A percentile compares a stretch with the other conserved stretches of the same genome.
Conservation (phyloP, 805 yeast species). For the Candida jianshihensis region DNA sequence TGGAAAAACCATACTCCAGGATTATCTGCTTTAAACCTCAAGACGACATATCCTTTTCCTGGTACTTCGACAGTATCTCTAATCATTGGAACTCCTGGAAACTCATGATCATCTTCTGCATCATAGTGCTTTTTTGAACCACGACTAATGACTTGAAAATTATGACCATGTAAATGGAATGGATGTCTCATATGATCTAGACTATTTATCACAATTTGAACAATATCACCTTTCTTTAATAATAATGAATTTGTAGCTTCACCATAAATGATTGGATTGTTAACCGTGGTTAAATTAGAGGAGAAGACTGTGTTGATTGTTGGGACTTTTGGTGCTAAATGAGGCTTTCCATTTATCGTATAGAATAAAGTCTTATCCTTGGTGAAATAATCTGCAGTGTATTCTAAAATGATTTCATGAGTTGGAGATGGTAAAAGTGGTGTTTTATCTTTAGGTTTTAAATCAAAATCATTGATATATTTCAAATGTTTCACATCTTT, state of each 20-base stretch:
- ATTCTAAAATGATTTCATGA: slow-evolving; percentile 43
- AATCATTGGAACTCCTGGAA: not conserved
- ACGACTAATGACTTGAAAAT: slow-evolving; percentile 53
- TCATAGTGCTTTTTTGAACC: slow-evolving; percentile 32
- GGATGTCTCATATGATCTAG: slow-evolving; percentile 75
- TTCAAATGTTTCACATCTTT: slow-evolving; percentile 18
- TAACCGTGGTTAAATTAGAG: slow-evolving; percentile 42
- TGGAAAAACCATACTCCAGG: slow-evolving; percentile 86
- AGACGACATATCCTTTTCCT: slow-evolving; percentile 49
- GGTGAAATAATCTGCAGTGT: slow-evolving; percentile 49
- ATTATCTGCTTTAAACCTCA: slow-evolving; percentile 59
- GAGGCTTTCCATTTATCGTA: slow-evolving; percentile 59
- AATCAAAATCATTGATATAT: slow-evolving; percentile 26
- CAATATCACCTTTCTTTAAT: slow-evolving; percentile 50
- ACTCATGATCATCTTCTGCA: not conserved
- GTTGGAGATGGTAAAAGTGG: slow-evolving; percentile 47
- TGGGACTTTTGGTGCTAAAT: slow-evolving; percentile 64
- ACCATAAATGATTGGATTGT: slow-evolving; percentile 60
- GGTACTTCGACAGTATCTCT: slow-evolving; percentile 59
- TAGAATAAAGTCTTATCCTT: slow-evolving; percentile 67
- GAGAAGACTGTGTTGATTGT: slow-evolving; percentile 57
- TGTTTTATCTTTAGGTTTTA: slow-evolving; percentile 29
- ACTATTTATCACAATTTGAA: slow-evolving; percentile 74
- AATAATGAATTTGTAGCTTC: slow-evolving; percentile 58
- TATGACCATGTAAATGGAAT: slow-evolving; percentile 73